Evolutionary conservation across 257 asterid genomes (phyloP), one percentile per base, ranked within the genome.

Genomic region (Solanum infundibuliforme): DNA sequence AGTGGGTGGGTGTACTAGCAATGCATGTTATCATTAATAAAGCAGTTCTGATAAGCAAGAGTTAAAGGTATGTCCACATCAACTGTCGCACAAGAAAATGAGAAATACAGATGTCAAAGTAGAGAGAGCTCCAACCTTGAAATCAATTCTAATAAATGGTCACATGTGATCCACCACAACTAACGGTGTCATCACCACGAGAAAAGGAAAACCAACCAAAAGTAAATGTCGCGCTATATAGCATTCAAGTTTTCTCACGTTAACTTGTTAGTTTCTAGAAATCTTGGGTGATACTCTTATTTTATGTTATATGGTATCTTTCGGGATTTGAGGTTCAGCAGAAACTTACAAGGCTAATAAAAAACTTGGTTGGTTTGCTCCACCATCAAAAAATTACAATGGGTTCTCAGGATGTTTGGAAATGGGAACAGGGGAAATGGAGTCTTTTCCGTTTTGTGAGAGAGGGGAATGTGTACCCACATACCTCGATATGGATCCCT

Each of bases 21-120:
- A 82, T 48, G 43, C 69, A 48, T 46, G 85, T 21, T 81, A 81
- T 41, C 29, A 16, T 2, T 43, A 48, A 46, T 27, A 62, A 62
- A 10, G 14, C 71, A 95, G 86, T 93, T 95, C 92, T 97, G 98
- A 88, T 96, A 98, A 88, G 98, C 99, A 89, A 95, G 95, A 89
- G 84, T 91, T 95, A 95, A 89, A 83, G 95, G 96, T 88, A 89
- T 87, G 87, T 96, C 99, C 84, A 94, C 99, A 90, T 95, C 99
- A 91, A 93, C 99, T 97, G 94, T 85, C 88, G 74, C 87, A 89
- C 62, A 55, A 31, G 88, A 86, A 84, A 48, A 62, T 62, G 71
- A 62, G 32, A 62, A n/a, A 62, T 43, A 69, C 84, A 87, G 90
- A 36, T 29, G 82, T 62, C 69, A 73, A 46, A 39, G 34, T 65